Conservation (phyloP, 1,284 basidiomycete genomes). For the Trichosporon sp. region DNA sequence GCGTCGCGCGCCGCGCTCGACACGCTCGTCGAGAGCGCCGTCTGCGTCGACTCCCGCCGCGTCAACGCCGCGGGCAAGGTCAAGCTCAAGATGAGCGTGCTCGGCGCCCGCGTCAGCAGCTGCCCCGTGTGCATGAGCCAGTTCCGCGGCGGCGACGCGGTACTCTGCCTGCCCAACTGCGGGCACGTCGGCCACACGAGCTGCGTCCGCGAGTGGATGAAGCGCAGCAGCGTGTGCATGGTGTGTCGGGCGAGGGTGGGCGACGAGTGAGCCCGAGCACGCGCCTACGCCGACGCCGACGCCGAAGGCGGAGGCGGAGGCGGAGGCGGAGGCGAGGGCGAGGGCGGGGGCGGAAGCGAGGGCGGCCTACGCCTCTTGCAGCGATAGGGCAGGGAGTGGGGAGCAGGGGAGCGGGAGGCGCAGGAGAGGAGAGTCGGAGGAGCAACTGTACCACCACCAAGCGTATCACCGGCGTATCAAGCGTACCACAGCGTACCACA, state of each 20-base stretch:
- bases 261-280: not conserved
- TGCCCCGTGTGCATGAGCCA: slow-evolving; percentile 75
- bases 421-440: too few species aligned
- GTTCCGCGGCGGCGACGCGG: slow-evolving; percentile 62
- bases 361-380: too few species aligned
- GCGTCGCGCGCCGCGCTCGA: slow-evolving; percentile 38
- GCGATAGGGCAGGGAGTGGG: too few species aligned
- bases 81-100: slow-evolving; percentile 68
- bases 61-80: slow-evolving; percentile 65
- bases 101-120: slow-evolving; percentile 68
- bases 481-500: too few species aligned
- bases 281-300: too few species aligned
- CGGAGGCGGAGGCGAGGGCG: not conserved
- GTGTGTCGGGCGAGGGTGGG: slow-evolving; percentile 40
- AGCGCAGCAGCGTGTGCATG: slow-evolving; percentile 43
- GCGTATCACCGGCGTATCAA: too few species aligned
- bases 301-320: not conserved
- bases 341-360: too few species aligned
- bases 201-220: slow-evolving; percentile 46
- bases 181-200: slow-evolving; percentile 55
- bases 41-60: slow-evolving; percentile 64
- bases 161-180: slow-evolving; percentile 62
- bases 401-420: too few species aligned
- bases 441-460: too few species aligned
- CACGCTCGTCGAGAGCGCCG: slow-evolving; percentile 57